Conservation (phyloP, 768 basidiomycete species). For the Agrocybe pediades region DNA sequence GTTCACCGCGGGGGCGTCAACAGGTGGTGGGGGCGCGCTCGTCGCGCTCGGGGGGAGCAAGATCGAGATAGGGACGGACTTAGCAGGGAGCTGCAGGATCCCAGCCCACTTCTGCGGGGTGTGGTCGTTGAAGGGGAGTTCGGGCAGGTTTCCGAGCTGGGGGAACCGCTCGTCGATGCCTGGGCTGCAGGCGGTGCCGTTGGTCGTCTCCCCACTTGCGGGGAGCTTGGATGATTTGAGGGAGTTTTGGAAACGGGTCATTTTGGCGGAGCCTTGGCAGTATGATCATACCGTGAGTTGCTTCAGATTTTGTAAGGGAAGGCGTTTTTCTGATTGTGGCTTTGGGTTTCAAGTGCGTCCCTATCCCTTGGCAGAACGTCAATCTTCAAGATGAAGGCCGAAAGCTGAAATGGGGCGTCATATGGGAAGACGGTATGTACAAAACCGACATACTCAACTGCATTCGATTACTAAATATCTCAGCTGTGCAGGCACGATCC, state of each 20-base stretch:
- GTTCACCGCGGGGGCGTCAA: slow-evolving; percentile 62
- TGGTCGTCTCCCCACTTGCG: slow-evolving; percentile 62
- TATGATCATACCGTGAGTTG: slow-evolving; percentile 59
- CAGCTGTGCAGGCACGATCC: slow-evolving; percentile 56
- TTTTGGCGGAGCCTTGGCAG: slow-evolving; percentile 63
- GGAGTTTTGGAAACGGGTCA: slow-evolving; percentile 65
- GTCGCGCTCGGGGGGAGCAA: slow-evolving; percentile 65
- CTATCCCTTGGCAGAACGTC: slow-evolving; percentile 49
- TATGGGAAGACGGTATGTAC: slow-evolving; percentile 54
- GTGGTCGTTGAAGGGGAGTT: slow-evolving; percentile 64
- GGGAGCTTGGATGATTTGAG: slow-evolving; percentile 61
- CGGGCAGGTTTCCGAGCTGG: slow-evolving; percentile 55
- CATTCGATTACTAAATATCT: background rate
- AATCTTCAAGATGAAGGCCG: slow-evolving; percentile 48
- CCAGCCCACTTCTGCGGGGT: slow-evolving; percentile 77
- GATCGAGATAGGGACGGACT: slow-evolving; percentile 72
- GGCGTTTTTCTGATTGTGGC: background rate
- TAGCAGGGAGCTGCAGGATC: slow-evolving; percentile 72
- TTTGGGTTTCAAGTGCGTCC: slow-evolving; percentile 40
- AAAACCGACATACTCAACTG: background rate
- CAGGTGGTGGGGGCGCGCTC: slow-evolving; percentile 70
- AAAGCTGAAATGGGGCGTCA: slow-evolving; percentile 60
- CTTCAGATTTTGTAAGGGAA: background rate
- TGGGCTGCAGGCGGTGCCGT: slow-evolving; percentile 59
- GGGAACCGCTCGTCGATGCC: slow-evolving; percentile 47